phyloP scores from a whole-genome alignment of 2,329 filamentous ascomycete genomes.

The Madurella mycetomatis region DNA sequence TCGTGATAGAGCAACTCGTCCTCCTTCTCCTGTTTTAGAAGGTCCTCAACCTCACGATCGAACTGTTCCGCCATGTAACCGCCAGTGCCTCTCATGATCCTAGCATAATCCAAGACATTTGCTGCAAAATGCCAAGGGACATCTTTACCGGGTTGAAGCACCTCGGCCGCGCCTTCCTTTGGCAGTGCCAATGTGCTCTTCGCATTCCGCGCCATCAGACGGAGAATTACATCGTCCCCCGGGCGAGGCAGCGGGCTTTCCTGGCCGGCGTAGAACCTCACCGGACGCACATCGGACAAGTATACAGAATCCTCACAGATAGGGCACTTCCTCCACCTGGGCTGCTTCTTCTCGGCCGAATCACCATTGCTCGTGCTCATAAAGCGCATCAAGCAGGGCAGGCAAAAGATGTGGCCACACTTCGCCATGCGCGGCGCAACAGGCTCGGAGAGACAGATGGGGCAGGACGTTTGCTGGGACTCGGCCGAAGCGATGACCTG shows the following conservation, averaged over 20 bases:
- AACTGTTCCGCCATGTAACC: conserved; percentile 83
- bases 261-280: conserved; percentile 86
- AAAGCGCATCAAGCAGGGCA: conserved; percentile 88
- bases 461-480: conserved; percentile 84
- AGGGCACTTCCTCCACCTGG: conserved; percentile 89
- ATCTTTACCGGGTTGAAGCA: conserved; percentile 64
- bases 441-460: conserved; percentile 89
- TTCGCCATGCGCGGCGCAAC: conserved; percentile 95
- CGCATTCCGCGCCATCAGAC: conserved; percentile 75
- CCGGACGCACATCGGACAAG: conserved; percentile 81
- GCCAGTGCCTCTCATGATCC: conserved; percentile 79
- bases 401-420: conserved; percentile 94
- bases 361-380: conserved; percentile 81
- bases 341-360: conserved; percentile 42
- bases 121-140: conserved; percentile 94
- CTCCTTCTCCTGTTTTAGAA: conserved; percentile 74
- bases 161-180: conserved; percentile 69
- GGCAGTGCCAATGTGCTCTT: conserved; percentile 84
- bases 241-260: conserved; percentile 75
- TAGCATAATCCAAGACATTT: conserved; percentile 89
- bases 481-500: conserved; percentile 88
- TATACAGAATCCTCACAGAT: conserved; percentile 95
- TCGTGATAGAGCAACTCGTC: conserved; percentile 90
- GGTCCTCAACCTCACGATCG: conserved; percentile 69
- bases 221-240: conserved; percentile 83